Conservation (phyloP, 2,329 filamentous ascomycete species). For the Cordyceps militaris region DNA sequence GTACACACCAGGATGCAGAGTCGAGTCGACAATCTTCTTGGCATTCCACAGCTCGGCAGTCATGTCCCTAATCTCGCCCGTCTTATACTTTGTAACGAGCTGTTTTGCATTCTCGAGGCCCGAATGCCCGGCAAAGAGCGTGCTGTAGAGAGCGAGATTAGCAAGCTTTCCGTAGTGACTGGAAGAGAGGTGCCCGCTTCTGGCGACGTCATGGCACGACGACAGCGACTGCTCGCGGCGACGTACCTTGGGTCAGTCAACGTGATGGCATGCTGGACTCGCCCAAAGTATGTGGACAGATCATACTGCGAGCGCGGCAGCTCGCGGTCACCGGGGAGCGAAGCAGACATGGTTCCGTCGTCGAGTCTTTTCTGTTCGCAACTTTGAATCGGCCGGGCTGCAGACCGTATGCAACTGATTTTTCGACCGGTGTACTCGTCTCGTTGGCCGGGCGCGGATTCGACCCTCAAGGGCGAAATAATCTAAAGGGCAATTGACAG, state of each 20-base stretch:
- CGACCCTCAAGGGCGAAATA: not conserved
- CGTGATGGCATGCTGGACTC: conserved; percentile 81
- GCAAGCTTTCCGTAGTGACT: not conserved
- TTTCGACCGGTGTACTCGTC: not conserved
- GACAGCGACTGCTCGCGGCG: not conserved
- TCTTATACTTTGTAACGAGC: conserved; percentile 79
- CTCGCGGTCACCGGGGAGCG: conserved; percentile 64
- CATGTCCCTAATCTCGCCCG: conserved; percentile 71
- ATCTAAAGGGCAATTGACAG: not conserved
- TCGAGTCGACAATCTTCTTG: conserved; percentile 96
- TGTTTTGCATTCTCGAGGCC: conserved; percentile 82
- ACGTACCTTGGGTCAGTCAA: conserved; percentile 93
- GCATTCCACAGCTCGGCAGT: conserved; percentile 87
- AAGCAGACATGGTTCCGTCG: conserved; percentile 50
- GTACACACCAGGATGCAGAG: conserved; percentile 80
- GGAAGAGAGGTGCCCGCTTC: not conserved
- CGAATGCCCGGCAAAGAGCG: conserved; percentile 68
- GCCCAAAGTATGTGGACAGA: conserved; percentile 87
- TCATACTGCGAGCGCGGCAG: conserved; percentile 90
- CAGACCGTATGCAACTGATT: not conserved
- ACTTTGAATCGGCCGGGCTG: not conserved
- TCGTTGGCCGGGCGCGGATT: not conserved
- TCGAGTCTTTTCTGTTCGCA: not conserved
- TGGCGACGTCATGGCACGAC: not conserved
- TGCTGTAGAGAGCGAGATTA: conserved; percentile 49